Evolutionary conservation across 2,329 filamentous ascomycete species (phyloP).

Genomic region (Aspergillus viridinutans): DNA sequence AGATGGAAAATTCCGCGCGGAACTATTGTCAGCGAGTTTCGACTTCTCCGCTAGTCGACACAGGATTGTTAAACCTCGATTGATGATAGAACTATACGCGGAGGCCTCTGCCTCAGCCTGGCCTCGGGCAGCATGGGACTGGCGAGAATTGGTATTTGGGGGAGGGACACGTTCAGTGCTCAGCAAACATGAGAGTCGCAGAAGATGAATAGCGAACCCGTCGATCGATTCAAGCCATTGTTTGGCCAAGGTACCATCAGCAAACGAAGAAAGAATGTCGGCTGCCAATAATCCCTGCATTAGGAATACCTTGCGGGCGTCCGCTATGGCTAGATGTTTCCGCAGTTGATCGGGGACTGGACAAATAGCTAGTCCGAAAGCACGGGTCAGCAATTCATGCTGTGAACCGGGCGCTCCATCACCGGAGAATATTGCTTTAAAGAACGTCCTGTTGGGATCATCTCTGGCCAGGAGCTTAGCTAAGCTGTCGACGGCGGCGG

Average conservation of each 20-base stretch:
- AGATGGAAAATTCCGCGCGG: constrained; percentile 50
- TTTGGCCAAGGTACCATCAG: constrained; percentile 68
- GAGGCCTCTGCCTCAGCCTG: constrained; percentile 41
- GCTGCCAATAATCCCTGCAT: constrained; percentile 90
- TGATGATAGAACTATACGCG: constrained; percentile 54
- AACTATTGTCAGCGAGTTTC: constrained; percentile 51
- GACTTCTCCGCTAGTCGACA: constrained; percentile 64
- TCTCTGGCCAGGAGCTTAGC: constrained; percentile 90
- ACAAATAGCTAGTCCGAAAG: constrained; percentile 82
- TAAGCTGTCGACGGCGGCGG: constrained; percentile 81
- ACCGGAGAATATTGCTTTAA: constrained; percentile 73
- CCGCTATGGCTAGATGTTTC: constrained; percentile 63
- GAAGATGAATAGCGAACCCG: constrained; percentile 75
- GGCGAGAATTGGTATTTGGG: constrained; percentile 29
- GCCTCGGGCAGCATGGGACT: constrained; percentile 28
- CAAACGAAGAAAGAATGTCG: constrained; percentile 76
- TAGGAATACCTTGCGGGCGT: constrained; percentile 79
- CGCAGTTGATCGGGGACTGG: constrained; percentile 70
- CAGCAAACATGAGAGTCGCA: constrained; percentile 69
- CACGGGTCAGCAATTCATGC: constrained; percentile 76
- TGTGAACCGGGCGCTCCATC: constrained; percentile 63
- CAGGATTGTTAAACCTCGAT: constrained; percentile 65
- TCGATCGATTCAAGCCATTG: constrained; percentile 80
- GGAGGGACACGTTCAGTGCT: constrained; percentile 56
- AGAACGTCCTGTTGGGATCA: constrained; percentile 84